Percentiles rank a stretch among this genome's conserved stretches.
Evolutionary conservation across 495 filamentous ascomycete species (phyloP).

Genomic region (Aspergillus mulundensis): DNA sequence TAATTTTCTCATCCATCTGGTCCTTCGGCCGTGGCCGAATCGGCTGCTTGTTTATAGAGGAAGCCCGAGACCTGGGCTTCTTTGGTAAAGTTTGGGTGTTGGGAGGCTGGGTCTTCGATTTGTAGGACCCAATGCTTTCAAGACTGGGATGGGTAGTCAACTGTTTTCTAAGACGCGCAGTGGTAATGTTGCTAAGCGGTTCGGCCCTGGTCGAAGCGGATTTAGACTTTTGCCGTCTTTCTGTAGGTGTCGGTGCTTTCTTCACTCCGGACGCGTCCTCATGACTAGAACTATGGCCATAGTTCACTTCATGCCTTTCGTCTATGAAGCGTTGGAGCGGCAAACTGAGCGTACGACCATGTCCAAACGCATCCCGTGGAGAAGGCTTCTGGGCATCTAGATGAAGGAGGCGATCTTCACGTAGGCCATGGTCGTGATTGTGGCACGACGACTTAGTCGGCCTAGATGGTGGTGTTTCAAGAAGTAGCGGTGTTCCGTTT

Average conservation of each 20-base stretch:
- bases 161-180: slow-evolving; percentile 27
- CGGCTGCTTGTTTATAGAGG: slow-evolving; percentile 27
- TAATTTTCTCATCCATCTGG: slow-evolving; percentile 80
- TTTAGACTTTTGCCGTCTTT: slow-evolving; percentile 4
- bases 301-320: slow-evolving; percentile 34
- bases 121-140: slow-evolving; percentile 35
- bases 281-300: slow-evolving; percentile 15
- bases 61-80: slow-evolving; percentile 26
- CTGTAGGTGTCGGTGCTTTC: neutral
- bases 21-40: slow-evolving; percentile 52
- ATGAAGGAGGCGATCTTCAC: slow-evolving; percentile 32
- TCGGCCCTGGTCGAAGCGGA: slow-evolving; percentile 12
- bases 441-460: slow-evolving; percentile 16
- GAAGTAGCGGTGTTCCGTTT: slow-evolving; percentile 23
- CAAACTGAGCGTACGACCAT: slow-evolving; percentile 36
- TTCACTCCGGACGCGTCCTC: slow-evolving; percentile 4
- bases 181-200: slow-evolving; percentile 24
- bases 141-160: slow-evolving; percentile 37
- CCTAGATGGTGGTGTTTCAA: slow-evolving; percentile 26
- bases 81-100: slow-evolving; percentile 1
- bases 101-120: slow-evolving; percentile 12
- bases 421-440: slow-evolving; percentile 28
- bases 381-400: slow-evolving; percentile 28
- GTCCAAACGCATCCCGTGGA: slow-evolving; percentile 21
- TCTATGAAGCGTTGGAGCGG: slow-evolving; percentile 46